Evolutionary conservation across 2,329 filamentous ascomycete genomes (phyloP), one percentile per base, ranked within the genome.

Genomic region (Neofusicoccum kwambonambiense): DNA sequence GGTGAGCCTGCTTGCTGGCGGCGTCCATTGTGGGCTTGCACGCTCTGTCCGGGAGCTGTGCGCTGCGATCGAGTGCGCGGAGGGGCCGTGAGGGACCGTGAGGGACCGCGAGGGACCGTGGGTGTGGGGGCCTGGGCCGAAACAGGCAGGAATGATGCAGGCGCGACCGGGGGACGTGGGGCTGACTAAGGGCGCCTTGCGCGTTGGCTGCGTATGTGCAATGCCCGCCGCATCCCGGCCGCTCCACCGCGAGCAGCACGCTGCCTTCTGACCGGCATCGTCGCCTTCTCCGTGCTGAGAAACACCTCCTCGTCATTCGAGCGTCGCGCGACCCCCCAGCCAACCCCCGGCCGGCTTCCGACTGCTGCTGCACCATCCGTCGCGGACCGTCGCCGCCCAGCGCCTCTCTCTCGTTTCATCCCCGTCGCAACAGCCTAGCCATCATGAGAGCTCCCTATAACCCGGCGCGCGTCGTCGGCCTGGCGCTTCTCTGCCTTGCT

Each of bases 401-500:
- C 42, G 27, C 27, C 4, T 31, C 34, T 9, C 49, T 62, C 17
- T 50, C 39, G 56, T 65, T 52, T 62, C 57, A 60, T 51, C 45
- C 44, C 57, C 56, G 56, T 62, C 57, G 42, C 64, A 62, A 61
- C 56, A 35, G 45, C 54, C 54, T 37, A 31, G 35, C 64, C 31
- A 62, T 19, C 35, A 58, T 56, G 63, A 45, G 45, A 34, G 37
- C 56, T 37, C 42, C 47, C 42, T 60, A 65, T 65, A 65, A 65
- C 22, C 63, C 54, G 22, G 44, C 56, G 39, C 45, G 44, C 62
- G 51, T 44, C 62, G 56, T 34, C n/a, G 54, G 63, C 56, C 65
- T 61, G 62, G 35, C 45, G 15, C 67, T 77, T 27, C 69, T 72
- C 66, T 71, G 70, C 67, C 67, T 72, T 45, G 68, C 70, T 35